Evolutionary conservation across 139 green algal genomes (phyloP).

Genomic region (Closterium sp.): DNA sequence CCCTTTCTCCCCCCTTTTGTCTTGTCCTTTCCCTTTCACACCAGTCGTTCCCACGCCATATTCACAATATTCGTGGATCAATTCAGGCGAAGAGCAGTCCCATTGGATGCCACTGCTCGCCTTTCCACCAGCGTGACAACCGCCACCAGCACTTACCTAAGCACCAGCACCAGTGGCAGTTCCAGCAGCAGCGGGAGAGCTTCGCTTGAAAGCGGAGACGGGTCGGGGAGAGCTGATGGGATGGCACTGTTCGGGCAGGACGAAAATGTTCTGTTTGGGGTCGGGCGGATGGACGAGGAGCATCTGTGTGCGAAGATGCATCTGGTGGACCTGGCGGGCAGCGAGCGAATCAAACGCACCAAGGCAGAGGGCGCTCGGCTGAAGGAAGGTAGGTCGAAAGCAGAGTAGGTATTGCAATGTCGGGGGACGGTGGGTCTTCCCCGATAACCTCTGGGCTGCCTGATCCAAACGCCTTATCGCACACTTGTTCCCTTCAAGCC

Average conservation of each 20-base stretch:
- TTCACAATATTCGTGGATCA: conserved; percentile 97
- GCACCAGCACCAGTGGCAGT: neutral
- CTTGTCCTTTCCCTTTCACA: too few relatives aligned
- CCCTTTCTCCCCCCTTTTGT: too few relatives aligned
- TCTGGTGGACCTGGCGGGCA: conserved; percentile 85
- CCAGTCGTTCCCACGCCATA: conserved; percentile 88
- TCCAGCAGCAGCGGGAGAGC: neutral
- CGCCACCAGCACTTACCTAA: neutral
- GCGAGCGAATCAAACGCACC: conserved; percentile 90
- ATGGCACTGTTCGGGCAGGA: neutral
- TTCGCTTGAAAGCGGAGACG: neutral
- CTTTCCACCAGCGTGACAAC: neutral
- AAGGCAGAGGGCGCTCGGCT: conserved; percentile 75
- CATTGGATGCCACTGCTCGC: neutral
- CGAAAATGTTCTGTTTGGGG: neutral
- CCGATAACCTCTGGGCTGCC: too few relatives aligned
- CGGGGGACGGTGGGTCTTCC: too few relatives aligned
- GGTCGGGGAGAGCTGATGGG: neutral
- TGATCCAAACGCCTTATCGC: too few relatives aligned
- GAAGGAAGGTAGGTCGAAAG: conserved; percentile 43
- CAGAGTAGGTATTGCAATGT: neutral
- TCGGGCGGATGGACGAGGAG: conserved; percentile 3
- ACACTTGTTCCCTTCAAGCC: too few relatives aligned
- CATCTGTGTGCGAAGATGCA: conserved; percentile 84
- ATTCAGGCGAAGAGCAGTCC: conserved; percentile 1